phyloP scores from a whole-genome alignment of 1,284 basidiomycete genomes.

The Cryptococcus jaspeensis region DNA sequence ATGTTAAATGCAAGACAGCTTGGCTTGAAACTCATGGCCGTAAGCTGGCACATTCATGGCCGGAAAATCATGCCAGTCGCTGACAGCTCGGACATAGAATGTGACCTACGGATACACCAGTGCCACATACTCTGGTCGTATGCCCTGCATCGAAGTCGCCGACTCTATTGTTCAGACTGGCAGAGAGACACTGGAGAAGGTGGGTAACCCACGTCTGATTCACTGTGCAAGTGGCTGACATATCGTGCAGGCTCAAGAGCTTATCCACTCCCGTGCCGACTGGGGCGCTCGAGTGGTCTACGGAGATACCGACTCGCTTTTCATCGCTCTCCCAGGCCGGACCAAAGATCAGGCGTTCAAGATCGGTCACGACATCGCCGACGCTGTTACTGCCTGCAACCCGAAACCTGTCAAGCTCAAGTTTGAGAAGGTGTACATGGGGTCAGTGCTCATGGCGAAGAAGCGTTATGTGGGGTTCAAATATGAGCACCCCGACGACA shows the following conservation, averaged over 20 bases:
- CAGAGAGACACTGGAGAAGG: constrained; percentile 91
- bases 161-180: constrained; percentile 97
- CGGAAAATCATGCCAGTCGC: background rate
- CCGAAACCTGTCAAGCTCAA: constrained; percentile 92
- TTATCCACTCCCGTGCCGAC: constrained; percentile 72
- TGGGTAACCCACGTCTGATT: constrained; percentile 34
- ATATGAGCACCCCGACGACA: constrained; percentile 79
- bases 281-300: constrained; percentile 95
- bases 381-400: constrained; percentile 79
- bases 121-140: constrained; percentile 89
- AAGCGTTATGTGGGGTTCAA: constrained; percentile 97
- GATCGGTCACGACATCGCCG: constrained; percentile 88
- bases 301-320: constrained; percentile 97
- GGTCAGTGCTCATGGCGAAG: constrained; percentile 90
- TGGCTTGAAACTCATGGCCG: constrained; percentile 72
- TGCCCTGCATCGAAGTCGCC: constrained; percentile 98
- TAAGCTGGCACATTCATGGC: constrained; percentile 21
- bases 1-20: constrained; percentile 85
- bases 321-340: constrained; percentile 82
- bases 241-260: constrained; percentile 66
- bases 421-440: constrained; percentile 96
- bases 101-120: constrained; percentile 95
- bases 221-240: background rate
- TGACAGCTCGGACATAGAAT: constrained; percentile 54
- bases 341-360: constrained; percentile 90